Base-by-base conservation (phyloP, 306 rosid genomes). In the Dicorynia guianensis region DNA sequence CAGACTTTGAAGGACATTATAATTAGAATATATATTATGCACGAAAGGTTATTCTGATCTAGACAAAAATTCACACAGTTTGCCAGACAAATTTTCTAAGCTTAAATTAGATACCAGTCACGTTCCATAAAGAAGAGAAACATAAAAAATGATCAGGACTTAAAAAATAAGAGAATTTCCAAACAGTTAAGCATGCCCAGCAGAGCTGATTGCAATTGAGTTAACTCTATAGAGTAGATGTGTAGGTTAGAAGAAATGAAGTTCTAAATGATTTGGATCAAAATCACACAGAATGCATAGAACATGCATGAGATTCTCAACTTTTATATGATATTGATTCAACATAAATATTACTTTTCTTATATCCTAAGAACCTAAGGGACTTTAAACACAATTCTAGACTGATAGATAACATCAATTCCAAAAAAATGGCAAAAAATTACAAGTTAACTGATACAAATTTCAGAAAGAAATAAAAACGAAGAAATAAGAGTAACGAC, bases 211-310 rank as follows among this genome's bases (percentile, higher is more conserved):
- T 12, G 62, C 61, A 48, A 43, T 58, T 59, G 43, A 35, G 40
- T 62, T 33, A 5, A 36, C 7, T 56, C 8, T 53, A 25, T 67
- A 34, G 20, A 33, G 59, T 49, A 46, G 13, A 56, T 44, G 15
- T 6, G 12, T 13, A 12, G 52, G 15, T 47, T 13, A 47, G 52
- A 65, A 9, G 62, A 65, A 63, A 61, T 53, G 43, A 15, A 55
- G 64, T 30, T 63, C 64, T 34, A 53, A 63, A 70, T 40, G 36
- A 70, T 39, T 43, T 49, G 54, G 78, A 49, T 47, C 50, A 59
- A 69, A 69, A 38, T 30, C 58, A 59, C 18, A 40, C 39, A 53
- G 53, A 47, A 42, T 43, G 52, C 78, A 65, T 81, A 33, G 7
- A 63, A 67, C 43, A 74, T 11, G 40, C 53, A 54, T 63, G 18